Base-by-base conservation (phyloP, 768 basidiomycete species). In the Leccinum rimulosum region DNA sequence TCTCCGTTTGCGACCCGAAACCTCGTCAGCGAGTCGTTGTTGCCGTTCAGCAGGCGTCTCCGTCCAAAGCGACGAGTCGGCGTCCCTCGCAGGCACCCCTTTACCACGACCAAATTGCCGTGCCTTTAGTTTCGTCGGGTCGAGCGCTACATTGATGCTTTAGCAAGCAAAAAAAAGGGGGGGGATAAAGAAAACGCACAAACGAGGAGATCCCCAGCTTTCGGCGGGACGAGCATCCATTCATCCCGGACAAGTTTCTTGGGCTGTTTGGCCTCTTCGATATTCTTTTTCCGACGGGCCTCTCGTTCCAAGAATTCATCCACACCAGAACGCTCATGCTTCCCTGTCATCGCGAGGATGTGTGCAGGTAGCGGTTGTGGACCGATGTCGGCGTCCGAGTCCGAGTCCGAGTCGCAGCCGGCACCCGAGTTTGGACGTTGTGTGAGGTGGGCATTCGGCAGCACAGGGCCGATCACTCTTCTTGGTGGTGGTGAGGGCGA, bases 181-280 rank as follows among this genome's bases (percentile, higher is more conserved):
- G 14, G 7, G 9, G 8, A 4, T 10, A 17, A 30, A 36, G 48
- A n/a, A 35, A 17, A 82, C 89, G 62, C 65, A 95, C 93, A 87
- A 50, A 82, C 83, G 5, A 95, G 79, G 12, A 96, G 73, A 61
- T 91, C 90, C 2, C 90, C 87, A 1, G 86, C 83, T 19, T 88
- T 85, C 0, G 97, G 96, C 2, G 96, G 96, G 1, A 90, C 89
- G 49, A 98, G 81, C 97, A 99, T 99, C 97, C 97, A 99, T 72
- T 95, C 95, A 19, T 98, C 93, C 47, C 97, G 85, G 72, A 93
- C 77, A 40, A 85, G 76, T 40, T 82, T 81, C 72, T 93, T 94
- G 11, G 91, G 91, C 65, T 89, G 87, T 11, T 79, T 75, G 2
- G 87, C 89, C 77, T 91, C 93, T 84, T 93, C 89, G 33, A 86